These are phyloP conservation scores for Rosa persica DNA, from an alignment of 306 rosid genomes.

Conservation along the genomic window DNA sequence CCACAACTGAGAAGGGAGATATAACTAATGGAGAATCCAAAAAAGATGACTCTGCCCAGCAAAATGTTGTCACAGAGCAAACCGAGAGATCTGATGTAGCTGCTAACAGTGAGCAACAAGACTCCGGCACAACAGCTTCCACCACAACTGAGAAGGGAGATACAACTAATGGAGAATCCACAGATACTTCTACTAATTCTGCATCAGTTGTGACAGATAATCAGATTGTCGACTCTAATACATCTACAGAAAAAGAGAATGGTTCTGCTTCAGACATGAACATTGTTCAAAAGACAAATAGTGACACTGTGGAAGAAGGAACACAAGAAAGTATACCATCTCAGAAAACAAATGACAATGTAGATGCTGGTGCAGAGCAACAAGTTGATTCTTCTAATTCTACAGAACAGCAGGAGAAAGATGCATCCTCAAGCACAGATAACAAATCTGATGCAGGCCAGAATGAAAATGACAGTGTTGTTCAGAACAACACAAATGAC, in stretches of 20 bases:
- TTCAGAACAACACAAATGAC: slow-evolving; percentile 35
- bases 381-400: slow-evolving; percentile 52
- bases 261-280: slow-evolving; percentile 12
- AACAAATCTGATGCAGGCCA: slow-evolving; percentile 30
- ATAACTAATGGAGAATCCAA: slow-evolving; percentile 19
- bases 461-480: slow-evolving; percentile 37
- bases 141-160: slow-evolving; percentile 31
- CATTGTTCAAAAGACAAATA: slow-evolving; percentile 30
- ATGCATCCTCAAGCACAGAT: slow-evolving; percentile 42
- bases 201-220: background rate
- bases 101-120: slow-evolving; percentile 31
- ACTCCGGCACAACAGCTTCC: slow-evolving; percentile 33
- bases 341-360: slow-evolving; percentile 37
- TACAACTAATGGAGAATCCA: slow-evolving; percentile 33
- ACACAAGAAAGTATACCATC: slow-evolving; percentile 35
- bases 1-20: slow-evolving; percentile 30
- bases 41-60: slow-evolving; percentile 37
- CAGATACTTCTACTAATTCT: slow-evolving; percentile 33
- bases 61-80: slow-evolving; percentile 30
- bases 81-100: slow-evolving; percentile 33
- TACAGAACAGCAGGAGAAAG: slow-evolving; percentile 46
- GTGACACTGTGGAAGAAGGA: slow-evolving; percentile 34
- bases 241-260: slow-evolving; percentile 13
- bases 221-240: slow-evolving; percentile 9
- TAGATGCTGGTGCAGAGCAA: slow-evolving; percentile 40